Percentiles rank a stretch among this genome's conserved stretches.
Evolutionary conservation across 768 basidiomycete species (phyloP).

Genomic region (Trametes cingulata): DNA sequence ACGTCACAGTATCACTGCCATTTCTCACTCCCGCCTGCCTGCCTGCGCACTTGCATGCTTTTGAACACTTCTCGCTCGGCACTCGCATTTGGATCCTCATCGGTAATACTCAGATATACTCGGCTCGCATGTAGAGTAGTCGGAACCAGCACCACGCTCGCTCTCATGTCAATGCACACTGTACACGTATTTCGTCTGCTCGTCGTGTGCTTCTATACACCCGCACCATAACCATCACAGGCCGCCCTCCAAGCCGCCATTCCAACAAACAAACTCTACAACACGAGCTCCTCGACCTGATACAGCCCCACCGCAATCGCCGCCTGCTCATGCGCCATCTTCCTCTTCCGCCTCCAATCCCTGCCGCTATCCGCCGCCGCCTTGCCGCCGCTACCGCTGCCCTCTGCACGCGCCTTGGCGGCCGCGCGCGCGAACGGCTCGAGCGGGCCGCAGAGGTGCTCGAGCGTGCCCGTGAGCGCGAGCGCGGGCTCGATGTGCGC

Average conservation of each 20-base stretch:
- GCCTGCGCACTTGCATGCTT: neutral
- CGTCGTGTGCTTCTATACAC: neutral
- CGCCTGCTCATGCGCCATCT: conserved; percentile 52
- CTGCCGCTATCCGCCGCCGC: conserved; percentile 24
- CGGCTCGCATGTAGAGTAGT: conserved; percentile 1
- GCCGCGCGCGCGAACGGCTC: conserved; percentile 58
- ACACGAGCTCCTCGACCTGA: conserved; percentile 64
- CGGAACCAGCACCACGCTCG: neutral
- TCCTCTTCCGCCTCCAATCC: conserved; percentile 43
- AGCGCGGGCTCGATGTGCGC: conserved; percentile 59
- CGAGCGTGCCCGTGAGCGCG: conserved; percentile 46
- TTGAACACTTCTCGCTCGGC: neutral
- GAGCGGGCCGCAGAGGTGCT: conserved; percentile 59
- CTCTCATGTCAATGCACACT: conserved; percentile 6
- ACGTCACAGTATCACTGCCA: too few relatives aligned
- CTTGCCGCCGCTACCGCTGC: conserved; percentile 34
- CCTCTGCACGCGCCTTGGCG: conserved; percentile 47
- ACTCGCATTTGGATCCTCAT: neutral
- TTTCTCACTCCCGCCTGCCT: neutral
- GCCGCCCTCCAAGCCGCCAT: too few relatives aligned
- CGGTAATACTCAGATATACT: too few relatives aligned
- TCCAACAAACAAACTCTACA: conserved; percentile 1
- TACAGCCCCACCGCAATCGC: conserved; percentile 63
- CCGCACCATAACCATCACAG: neutral
- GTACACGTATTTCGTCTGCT: neutral